Evolutionary conservation across 495 filamentous ascomycete species (phyloP).

Genomic region (Penicillium verhagenii): DNA sequence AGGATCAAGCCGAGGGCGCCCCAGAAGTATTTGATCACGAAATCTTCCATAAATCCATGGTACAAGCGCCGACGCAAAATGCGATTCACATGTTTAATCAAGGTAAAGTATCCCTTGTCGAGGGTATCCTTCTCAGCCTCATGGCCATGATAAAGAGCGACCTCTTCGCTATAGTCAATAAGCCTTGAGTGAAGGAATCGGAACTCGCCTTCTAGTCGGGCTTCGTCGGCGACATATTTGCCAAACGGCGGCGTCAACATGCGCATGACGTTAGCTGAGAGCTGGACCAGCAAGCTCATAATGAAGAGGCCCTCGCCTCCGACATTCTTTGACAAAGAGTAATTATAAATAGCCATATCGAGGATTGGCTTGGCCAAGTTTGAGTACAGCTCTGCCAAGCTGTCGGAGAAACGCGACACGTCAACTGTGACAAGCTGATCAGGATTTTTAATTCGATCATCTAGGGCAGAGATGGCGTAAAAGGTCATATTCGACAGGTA

Average conservation of each 20-base stretch:
- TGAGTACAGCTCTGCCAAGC: constrained; percentile 90
- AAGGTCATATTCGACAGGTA: constrained; percentile 97
- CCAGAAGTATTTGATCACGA: constrained; percentile 99
- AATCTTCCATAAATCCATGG: constrained; percentile 98
- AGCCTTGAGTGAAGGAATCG: constrained; percentile 90
- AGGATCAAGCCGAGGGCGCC: constrained; percentile 88
- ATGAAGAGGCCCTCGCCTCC: constrained; percentile 92
- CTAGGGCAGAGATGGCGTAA: constrained; percentile 90
- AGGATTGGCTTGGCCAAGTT: constrained; percentile 95
- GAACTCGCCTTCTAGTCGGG: constrained; percentile 91
- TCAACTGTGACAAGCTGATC: constrained; percentile 97
- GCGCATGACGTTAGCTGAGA: constrained; percentile 91
- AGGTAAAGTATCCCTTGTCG: constrained; percentile 97
- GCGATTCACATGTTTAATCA: constrained; percentile 98
- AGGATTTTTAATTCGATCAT: constrained; percentile 97
- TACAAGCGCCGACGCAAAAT: constrained; percentile 87
- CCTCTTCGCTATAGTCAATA: constrained; percentile 93
- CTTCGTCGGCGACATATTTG: constrained; percentile 96
- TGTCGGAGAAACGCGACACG: constrained; percentile 93
- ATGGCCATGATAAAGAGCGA: constrained; percentile 89
- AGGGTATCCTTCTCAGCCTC: constrained; percentile 96
- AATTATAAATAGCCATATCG: constrained; percentile 96
- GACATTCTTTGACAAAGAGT: constrained; percentile 85
- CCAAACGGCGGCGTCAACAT: constrained; percentile 96
- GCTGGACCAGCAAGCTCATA: constrained; percentile 89